phyloP scores from a whole-genome alignment of 768 basidiomycete species.

The Scleroderma bovista region DNA sequence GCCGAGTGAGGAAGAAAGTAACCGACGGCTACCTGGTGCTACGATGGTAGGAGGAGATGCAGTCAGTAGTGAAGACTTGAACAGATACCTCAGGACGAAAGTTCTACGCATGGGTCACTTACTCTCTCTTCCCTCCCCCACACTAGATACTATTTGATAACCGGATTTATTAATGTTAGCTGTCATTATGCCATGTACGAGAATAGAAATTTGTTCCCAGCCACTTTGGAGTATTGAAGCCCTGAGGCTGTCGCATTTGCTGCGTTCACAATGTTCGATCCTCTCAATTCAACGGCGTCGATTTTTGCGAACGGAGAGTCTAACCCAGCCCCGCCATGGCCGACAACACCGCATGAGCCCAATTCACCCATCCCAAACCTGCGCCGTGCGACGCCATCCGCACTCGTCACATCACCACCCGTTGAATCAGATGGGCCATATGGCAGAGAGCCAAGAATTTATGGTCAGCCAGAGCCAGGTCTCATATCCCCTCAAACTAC shows the following conservation, averaged over 20 bases:
- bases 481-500: constrained; percentile 72
- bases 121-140: constrained; percentile 43
- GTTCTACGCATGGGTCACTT: constrained; percentile 97
- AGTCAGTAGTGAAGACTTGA: constrained; percentile 79
- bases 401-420: constrained; percentile 42
- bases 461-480: constrained; percentile 80
- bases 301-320: constrained; percentile 47
- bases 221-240: not conserved
- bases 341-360: constrained; percentile 70
- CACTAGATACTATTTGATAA: not conserved
- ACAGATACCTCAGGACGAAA: constrained; percentile 94
- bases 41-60: constrained; percentile 77
- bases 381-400: constrained; percentile 52
- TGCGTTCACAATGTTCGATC: constrained; percentile 68
- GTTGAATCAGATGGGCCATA: constrained; percentile 54
- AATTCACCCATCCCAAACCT: constrained; percentile 70
- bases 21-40: constrained; percentile 50
- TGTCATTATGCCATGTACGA: not conserved
- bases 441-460: constrained; percentile 80
- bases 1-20: constrained; percentile 19
- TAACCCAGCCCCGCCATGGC: constrained; percentile 62
- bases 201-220: constrained; percentile 1
- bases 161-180: too few species aligned
- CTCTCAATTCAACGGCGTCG: constrained; percentile 52
- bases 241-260: not conserved